Conservation (phyloP, 495 filamentous ascomycete species). For the Podospora fimiseda region DNA sequence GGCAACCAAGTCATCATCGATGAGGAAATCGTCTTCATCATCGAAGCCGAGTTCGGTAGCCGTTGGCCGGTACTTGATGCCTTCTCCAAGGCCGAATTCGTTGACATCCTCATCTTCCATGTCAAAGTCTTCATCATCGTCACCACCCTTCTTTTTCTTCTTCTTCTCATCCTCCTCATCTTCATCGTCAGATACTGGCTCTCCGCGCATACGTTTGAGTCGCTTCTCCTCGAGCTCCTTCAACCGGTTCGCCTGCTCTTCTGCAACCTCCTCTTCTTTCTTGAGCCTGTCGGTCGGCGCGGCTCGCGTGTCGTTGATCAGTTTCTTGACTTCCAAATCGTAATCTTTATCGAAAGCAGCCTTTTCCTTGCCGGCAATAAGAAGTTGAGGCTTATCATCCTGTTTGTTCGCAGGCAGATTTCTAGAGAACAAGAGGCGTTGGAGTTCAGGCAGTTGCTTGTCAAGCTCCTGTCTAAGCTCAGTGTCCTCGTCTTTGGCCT, state of each 20-base stretch:
- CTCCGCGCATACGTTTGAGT: conserved; percentile 67
- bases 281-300: conserved; percentile 81
- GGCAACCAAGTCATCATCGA: conserved; percentile 79
- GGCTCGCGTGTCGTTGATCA: conserved; percentile 75
- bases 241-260: conserved; percentile 65
- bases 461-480: conserved; percentile 55
- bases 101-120: conserved; percentile 43
- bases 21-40: conserved; percentile 86
- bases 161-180: conserved; percentile 45
- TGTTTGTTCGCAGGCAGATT: conserved; percentile 19
- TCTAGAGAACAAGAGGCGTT: conserved; percentile 54
- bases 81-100: conserved; percentile 50
- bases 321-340: conserved; percentile 70
- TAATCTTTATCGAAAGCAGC: conserved; percentile 70
- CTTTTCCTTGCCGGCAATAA: conserved; percentile 55
- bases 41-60: conserved; percentile 56
- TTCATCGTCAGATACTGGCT: conserved; percentile 42
- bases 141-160: conserved; percentile 36
- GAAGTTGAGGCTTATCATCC: conserved; percentile 54
- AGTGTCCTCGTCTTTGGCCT: conserved; percentile 88
- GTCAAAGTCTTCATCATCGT: conserved; percentile 16
- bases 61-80: conserved; percentile 42
- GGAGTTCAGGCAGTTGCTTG: conserved; percentile 71
- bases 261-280: conserved; percentile 79
- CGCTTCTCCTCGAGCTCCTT: conserved; percentile 76